Evolutionary conservation across 306 rosid species (phyloP).

Genomic region (Cucurbita argyrosperma): DNA sequence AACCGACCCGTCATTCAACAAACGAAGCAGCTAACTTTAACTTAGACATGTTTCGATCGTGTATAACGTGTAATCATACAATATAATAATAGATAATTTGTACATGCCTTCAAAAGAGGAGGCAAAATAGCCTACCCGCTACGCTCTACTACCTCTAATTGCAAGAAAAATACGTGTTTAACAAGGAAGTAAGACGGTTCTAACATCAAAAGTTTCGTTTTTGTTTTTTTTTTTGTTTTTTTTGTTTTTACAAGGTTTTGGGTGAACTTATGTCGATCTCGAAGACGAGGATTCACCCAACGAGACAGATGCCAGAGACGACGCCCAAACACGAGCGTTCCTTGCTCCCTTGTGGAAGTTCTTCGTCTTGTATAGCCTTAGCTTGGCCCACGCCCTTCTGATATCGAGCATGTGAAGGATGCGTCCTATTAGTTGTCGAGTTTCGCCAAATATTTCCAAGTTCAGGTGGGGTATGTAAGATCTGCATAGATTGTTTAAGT

Average conservation of each 20-base stretch:
- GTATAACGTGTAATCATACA: background rate
- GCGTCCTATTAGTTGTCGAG: slow-evolving; percentile 44
- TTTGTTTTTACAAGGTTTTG: background rate
- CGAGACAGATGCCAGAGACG: slow-evolving; percentile 63
- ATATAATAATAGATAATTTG: background rate
- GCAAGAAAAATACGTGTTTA: background rate
- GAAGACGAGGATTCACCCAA: slow-evolving; percentile 39
- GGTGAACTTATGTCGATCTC: background rate
- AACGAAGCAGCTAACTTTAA: background rate
- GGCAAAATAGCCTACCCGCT: background rate
- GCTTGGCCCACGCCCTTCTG: slow-evolving; percentile 55
- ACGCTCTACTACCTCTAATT: background rate
- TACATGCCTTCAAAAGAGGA: background rate
- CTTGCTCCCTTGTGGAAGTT: slow-evolving; percentile 52
- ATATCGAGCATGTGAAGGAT: slow-evolving; percentile 41
- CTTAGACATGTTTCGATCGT: background rate
- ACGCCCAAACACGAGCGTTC: slow-evolving; percentile 64
- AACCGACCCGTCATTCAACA: background rate
- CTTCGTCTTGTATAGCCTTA: slow-evolving; percentile 45
- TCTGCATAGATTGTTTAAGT: slow-evolving; percentile 35
- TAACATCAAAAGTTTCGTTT: background rate
- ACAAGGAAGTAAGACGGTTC: background rate
- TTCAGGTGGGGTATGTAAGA: slow-evolving; percentile 38
- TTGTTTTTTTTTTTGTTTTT: background rate
- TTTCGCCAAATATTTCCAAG: slow-evolving; percentile 60